Conservation (phyloP, 257 asterid genomes). For the Fraxinus excelsior region DNA sequence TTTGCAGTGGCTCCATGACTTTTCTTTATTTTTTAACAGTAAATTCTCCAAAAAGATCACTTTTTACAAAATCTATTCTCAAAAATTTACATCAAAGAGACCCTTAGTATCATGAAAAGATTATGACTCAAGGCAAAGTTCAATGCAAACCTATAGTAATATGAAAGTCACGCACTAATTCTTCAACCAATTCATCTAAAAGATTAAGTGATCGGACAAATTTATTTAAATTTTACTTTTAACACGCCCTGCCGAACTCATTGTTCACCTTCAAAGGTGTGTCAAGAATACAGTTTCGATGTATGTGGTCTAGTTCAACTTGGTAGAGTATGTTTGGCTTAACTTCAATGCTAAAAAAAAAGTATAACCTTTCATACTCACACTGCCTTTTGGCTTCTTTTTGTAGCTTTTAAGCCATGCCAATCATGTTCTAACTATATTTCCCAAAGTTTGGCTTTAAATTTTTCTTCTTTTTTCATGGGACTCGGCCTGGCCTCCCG, state of each 20-base stretch:
- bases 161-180: not conserved
- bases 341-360: not conserved
- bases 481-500: no score
- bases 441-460: not conserved
- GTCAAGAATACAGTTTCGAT: not conserved
- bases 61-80: no score
- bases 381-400: not conserved
- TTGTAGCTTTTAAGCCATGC: not conserved
- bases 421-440: not conserved
- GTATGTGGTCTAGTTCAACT: not conserved
- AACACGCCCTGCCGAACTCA: not conserved
- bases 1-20: no score
- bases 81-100: no score
- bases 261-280: not conserved
- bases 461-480: no score
- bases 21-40: no score
- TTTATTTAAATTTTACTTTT: not conserved
- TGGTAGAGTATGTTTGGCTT: not conserved
- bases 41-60: no score
- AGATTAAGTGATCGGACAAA: not conserved
- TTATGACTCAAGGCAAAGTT: not conserved
- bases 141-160: not conserved
- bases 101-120: no score
- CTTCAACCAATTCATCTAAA: not conserved
- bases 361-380: not conserved